Evolutionary conservation across 768 basidiomycete species (phyloP), one percentile per base, ranked within the genome.

Genomic region (Rickenella mellea): DNA sequence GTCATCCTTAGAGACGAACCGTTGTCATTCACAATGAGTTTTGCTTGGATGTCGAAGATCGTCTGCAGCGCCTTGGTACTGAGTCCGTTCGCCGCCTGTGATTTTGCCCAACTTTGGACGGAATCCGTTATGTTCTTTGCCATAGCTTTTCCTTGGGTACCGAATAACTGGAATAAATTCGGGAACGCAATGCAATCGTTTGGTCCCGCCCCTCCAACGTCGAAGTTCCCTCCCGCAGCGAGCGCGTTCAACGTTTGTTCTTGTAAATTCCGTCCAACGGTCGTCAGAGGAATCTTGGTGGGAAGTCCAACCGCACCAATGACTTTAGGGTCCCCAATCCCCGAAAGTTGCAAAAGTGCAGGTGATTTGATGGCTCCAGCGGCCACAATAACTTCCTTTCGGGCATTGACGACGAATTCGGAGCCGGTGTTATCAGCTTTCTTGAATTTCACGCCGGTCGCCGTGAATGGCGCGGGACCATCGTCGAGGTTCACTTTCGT

Each of bases 251-350:
- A 65, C 5, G 70, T 62, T 59, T 75, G 73, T 49, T 77, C 76
- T 52, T 77, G 75, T 20, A 78, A 63, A 52, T 79, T 77, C 56
- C 64, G 66, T 5, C 75, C 75, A 4, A 78, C 74, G 4, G 65
- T 67, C 47, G 65, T 64, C 22, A 76, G 57, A 42, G 73, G 55
- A 29, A 76, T 57, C 14, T 60, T 55, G 4, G 69, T 65, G 10
- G 49, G 53, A 51, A 80, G 74, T 0, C 69, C 73, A 17, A 78
- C 60, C 1, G 66, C 58, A 1, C 50, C 51, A 1, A 79, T 68
- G 17, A 71, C 31, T 7, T 54, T 53, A 0, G 70, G 56, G 51
- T 76, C 73, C 2, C 76, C 78, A 43, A 79, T 70, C 0, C 76
- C 78, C 10, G 75, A 78, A 1, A 74, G 65, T 52, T 76, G 73